phyloP scores from a whole-genome alignment of 106 monocot genomes.

The Allium fistulosum region DNA sequence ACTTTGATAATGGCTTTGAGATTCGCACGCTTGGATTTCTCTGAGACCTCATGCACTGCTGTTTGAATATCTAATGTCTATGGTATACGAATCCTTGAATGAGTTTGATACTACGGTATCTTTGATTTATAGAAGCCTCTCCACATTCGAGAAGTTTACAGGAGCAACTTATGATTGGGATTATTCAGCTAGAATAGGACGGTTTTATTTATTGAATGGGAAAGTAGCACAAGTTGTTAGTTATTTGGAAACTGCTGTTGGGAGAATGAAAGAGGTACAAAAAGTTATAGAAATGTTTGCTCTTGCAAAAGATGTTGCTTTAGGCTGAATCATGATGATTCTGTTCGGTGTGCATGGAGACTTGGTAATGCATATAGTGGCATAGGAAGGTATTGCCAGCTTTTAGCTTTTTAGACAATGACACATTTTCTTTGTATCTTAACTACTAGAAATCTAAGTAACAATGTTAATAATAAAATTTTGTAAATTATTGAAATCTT shows the following conservation, averaged over 20 bases:
- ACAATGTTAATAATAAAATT: background rate
- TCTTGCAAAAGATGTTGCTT: constrained; percentile 75
- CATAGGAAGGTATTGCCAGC: constrained; percentile 54
- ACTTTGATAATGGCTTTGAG: too few species aligned
- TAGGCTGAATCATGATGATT: constrained; percentile 75
- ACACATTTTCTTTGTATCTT: background rate
- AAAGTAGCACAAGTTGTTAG: constrained; percentile 62
- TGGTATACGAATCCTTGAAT: constrained; percentile 75
- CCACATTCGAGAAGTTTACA: background rate
- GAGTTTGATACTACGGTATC: constrained; percentile 68
- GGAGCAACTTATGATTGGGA: constrained; percentile 6
- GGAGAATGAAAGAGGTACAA: constrained; percentile 84
- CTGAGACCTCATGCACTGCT: too few species aligned
- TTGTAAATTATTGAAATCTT: too few species aligned
- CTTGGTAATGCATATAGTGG: constrained; percentile 88
- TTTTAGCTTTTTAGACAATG: too few species aligned
- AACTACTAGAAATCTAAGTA: background rate
- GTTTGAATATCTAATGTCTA: too few species aligned
- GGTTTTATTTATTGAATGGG: constrained; percentile 24
- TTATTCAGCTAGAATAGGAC: background rate
- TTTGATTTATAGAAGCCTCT: constrained; percentile 50
- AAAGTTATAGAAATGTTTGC: constrained; percentile 95
- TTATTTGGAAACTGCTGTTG: constrained; percentile 70
- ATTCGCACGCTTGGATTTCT: too few species aligned
- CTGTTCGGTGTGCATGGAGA: constrained; percentile 75